Percentiles rank a stretch among this genome's conserved stretches.
Evolutionary conservation across 345 rosid genomes (phyloP).

Genomic region (Gossypioides kirkii): DNA sequence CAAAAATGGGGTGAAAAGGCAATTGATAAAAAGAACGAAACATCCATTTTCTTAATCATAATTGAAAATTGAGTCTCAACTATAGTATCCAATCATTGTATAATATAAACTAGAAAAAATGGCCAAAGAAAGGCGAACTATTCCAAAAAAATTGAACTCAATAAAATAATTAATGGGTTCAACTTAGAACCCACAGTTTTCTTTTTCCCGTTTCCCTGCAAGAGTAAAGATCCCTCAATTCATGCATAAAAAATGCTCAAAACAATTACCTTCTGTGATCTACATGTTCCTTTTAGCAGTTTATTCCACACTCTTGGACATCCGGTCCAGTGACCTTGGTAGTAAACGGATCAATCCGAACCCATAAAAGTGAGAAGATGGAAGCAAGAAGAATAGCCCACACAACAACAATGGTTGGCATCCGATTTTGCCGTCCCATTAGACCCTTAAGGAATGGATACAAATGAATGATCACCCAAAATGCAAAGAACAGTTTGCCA

Average conservation of each 20-base stretch:
- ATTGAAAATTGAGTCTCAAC: too few species aligned
- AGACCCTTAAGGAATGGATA: constrained; percentile 95
- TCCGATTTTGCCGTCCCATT: constrained; percentile 92
- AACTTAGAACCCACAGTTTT: not conserved
- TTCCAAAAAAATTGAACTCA: not conserved
- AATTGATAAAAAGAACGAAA: too few species aligned
- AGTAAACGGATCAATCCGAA: constrained; percentile 86
- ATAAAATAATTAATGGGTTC: constrained; percentile 8
- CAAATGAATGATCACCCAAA: constrained; percentile 94
- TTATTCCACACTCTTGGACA: constrained; percentile 70
- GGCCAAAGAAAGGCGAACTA: not conserved
- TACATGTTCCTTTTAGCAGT: constrained; percentile 42
- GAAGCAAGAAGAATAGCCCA: constrained; percentile 94
- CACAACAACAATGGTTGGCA: constrained; percentile 86
- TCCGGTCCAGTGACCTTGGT: constrained; percentile 79
- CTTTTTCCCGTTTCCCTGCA: too few species aligned
- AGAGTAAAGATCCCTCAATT: too few species aligned
- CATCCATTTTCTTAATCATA: too few species aligned
- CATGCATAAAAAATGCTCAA: not conserved
- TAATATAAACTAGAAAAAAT: not conserved
- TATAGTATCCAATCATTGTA: too few species aligned
- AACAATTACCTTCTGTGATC: not conserved
- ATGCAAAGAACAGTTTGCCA: constrained; percentile 86
- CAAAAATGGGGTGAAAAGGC: too few species aligned
- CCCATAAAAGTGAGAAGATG: constrained; percentile 87